Conservation (phyloP, 768 basidiomycete genomes). For the Fomitopsis serialis region DNA sequence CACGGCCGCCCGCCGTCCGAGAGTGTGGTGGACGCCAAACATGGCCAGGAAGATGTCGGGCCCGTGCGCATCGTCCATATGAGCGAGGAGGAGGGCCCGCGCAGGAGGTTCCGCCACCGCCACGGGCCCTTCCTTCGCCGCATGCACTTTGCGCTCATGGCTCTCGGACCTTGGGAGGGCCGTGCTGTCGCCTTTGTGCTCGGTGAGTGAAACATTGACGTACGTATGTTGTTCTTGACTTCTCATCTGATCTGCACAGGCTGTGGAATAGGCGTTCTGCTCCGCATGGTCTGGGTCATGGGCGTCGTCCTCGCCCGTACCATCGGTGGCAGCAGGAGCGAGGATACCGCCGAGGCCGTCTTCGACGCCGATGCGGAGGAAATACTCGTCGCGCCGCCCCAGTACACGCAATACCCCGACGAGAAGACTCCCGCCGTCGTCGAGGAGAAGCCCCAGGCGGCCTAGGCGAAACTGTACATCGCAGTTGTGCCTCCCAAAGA, state of each 20-base stretch:
- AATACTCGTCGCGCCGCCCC: slow-evolving; percentile 46
- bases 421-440: slow-evolving; percentile 1
- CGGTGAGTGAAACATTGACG: slow-evolving; percentile 42
- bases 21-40: not conserved
- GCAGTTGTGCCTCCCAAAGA: too few relatives aligned
- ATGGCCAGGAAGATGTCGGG: not conserved
- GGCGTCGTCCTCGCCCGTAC: slow-evolving; percentile 55
- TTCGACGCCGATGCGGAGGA: slow-evolving; percentile 45
- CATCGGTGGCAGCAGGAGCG: slow-evolving; percentile 35
- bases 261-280: slow-evolving; percentile 78
- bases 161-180: slow-evolving; percentile 80
- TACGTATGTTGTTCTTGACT: not conserved
- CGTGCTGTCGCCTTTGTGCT: slow-evolving; percentile 79
- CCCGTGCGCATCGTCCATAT: slow-evolving; percentile 3
- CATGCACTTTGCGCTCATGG: slow-evolving; percentile 58
- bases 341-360: slow-evolving; percentile 33
- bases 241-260: slow-evolving; percentile 34
- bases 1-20: not conserved
- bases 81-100: not conserved
- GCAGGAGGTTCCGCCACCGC: slow-evolving; percentile 1
- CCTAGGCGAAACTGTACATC: too few relatives aligned
- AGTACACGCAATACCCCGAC: slow-evolving; percentile 35
- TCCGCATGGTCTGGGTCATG: slow-evolving; percentile 78
- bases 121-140: slow-evolving; percentile 48
- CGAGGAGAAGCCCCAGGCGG: not conserved